Evolutionary conservation across 192 early-diverging fungal species (phyloP).

Genomic region (Backusella australiensis): DNA sequence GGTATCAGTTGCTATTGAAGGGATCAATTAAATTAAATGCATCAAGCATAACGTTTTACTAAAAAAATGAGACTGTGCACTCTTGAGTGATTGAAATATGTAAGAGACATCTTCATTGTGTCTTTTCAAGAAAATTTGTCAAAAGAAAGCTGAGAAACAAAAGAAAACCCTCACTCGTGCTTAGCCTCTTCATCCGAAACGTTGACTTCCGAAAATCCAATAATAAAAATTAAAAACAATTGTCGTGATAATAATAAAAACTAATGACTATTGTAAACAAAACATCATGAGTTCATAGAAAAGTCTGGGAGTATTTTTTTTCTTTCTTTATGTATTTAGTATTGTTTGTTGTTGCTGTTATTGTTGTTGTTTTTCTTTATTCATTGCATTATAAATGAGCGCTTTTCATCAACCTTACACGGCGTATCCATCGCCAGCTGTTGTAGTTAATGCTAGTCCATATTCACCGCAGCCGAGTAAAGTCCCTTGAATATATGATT

Average conservation of each 20-base stretch:
- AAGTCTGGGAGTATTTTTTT: conserved; percentile 1
- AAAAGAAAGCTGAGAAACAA: not conserved
- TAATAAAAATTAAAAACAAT: not conserved
- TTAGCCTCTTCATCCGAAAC: not conserved
- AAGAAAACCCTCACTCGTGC: not conserved
- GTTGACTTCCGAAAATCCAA: not conserved
- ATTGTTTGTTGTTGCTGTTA: not conserved
- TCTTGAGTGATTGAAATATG: not conserved
- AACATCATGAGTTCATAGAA: not conserved
- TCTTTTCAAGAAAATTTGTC: not conserved
- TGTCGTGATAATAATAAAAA: not conserved
- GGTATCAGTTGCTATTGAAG: not conserved
- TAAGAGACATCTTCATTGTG: not conserved
- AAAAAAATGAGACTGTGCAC: not conserved
- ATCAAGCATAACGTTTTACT: not conserved
- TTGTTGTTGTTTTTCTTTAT: not conserved
- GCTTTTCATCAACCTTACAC: not conserved
- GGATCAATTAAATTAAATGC: not conserved
- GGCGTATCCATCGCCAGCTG: not conserved
- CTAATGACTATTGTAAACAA: not conserved
- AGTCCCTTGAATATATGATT: not conserved
- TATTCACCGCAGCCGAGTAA: not conserved
- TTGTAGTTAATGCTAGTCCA: not conserved
- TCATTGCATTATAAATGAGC: not conserved
- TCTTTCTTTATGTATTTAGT: not conserved